These are phyloP conservation scores for Dothideomycetes sp. DNA, from an alignment of 2,329 filamentous ascomycete genomes.

Conservation along the genomic window DNA sequence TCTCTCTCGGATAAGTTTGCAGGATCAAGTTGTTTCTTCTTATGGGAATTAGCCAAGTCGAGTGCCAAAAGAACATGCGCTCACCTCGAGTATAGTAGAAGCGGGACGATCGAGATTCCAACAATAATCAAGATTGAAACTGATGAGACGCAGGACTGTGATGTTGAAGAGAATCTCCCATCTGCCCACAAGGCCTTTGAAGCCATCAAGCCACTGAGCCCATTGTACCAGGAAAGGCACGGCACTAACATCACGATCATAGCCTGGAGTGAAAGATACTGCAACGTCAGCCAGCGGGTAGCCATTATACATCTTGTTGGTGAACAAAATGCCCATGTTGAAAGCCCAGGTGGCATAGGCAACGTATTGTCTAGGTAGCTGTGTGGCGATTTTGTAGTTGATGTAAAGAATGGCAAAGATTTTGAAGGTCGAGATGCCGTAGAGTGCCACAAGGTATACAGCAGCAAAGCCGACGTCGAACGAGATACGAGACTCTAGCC, in stretches of 20 bases:
- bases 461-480: conserved; percentile 79
- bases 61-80: conserved; percentile 17
- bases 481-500: conserved; percentile 53
- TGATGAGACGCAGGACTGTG: conserved; percentile 82
- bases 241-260: too few relatives aligned
- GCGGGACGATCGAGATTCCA: conserved; percentile 65
- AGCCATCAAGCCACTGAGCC: conserved; percentile 64
- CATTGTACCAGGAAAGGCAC: conserved; percentile 33
- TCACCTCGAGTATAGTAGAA: conserved; percentile 70
- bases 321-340: conserved; percentile 75
- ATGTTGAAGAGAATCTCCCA: conserved; percentile 99
- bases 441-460: conserved; percentile 65
- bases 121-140: conserved; percentile 94
- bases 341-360: conserved; percentile 78
- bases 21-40: conserved; percentile 97
- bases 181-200: conserved; percentile 71
- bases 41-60: conserved; percentile 52
- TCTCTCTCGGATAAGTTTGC: conserved; percentile 80
- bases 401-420: conserved; percentile 66
- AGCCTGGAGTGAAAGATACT: conserved; percentile 22
- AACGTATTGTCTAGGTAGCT: conserved; percentile 57
- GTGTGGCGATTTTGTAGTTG: conserved; percentile 72
- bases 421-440: conserved; percentile 79
- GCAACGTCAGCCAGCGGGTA: conserved; percentile 62
- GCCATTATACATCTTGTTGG: conserved; percentile 74